Evolutionary conservation across 2,329 filamentous ascomycete species (phyloP).

Genomic region (Colletotrichum sp.): DNA sequence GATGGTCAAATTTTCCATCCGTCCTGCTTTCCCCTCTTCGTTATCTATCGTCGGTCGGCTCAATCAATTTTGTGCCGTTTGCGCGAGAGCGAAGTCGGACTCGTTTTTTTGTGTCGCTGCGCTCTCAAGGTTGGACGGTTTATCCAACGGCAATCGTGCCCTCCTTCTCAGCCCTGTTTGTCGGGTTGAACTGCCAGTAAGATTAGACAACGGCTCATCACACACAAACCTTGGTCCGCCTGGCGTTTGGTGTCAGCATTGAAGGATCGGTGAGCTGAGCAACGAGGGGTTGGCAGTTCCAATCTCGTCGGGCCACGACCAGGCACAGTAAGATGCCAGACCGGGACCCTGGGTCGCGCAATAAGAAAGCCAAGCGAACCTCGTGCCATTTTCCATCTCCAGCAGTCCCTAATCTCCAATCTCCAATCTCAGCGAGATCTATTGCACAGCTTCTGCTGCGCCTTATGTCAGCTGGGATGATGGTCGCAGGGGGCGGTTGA

Average conservation of each 20-base stretch:
- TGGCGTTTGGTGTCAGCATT: not conserved
- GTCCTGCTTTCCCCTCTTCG: not conserved
- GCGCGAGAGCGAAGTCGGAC: conserved; percentile 6
- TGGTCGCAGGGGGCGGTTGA: not conserved
- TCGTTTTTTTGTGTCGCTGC: not conserved
- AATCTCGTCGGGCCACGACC: not conserved
- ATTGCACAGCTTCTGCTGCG: not conserved
- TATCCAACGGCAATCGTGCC: not conserved
- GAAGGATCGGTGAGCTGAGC: not conserved
- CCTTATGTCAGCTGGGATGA: conserved; percentile 12
- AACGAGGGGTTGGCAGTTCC: not conserved
- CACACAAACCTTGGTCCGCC: not conserved
- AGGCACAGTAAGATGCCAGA: not conserved
- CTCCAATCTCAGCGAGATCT: conserved; percentile 4
- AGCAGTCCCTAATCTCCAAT: conserved; percentile 10
- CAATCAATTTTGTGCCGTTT: not conserved
- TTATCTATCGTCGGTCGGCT: not conserved
- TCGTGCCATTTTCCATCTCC: conserved; percentile 1
- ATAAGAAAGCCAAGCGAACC: not conserved
- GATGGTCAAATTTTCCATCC: not conserved
- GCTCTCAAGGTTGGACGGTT: not conserved
- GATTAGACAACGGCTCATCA: not conserved
- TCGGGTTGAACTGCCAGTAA: not conserved
- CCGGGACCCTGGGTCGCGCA: not conserved
- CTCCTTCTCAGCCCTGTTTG: not conserved